Conservation (phyloP, 805 yeast species). For the Saccharomycopsis schoenii region DNA sequence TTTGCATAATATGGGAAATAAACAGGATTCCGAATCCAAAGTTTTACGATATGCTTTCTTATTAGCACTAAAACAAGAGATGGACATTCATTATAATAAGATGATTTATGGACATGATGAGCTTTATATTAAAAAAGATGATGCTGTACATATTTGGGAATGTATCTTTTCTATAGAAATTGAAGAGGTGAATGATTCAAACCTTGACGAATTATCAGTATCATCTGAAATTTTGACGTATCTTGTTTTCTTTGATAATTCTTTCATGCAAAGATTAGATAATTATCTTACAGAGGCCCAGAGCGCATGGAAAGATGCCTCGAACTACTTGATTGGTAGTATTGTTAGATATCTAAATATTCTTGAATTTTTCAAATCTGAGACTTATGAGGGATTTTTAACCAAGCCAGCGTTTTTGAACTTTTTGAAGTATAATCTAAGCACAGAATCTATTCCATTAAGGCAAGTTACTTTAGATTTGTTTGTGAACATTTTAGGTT, state of each 20-base stretch:
- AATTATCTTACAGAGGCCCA: neutral
- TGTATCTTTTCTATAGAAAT: conserved; percentile 2
- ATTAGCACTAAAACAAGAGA: conserved; percentile 25
- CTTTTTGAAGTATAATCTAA: conserved; percentile 22
- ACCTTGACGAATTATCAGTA: conserved; percentile 16
- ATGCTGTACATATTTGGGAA: conserved; percentile 4
- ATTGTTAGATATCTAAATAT: conserved; percentile 7
- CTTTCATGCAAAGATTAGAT: neutral
- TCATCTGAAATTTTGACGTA: conserved; percentile 23
- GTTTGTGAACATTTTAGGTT: conserved; percentile 49
- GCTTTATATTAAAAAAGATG: conserved; percentile 16
- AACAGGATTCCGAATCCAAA: neutral
- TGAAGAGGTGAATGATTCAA: neutral
- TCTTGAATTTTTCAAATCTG: conserved; percentile 19
- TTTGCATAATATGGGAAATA: conserved; percentile 21
- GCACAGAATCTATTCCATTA: conserved; percentile 35
- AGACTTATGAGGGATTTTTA: conserved; percentile 23
- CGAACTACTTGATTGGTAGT: conserved; percentile 8
- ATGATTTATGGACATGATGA: conserved; percentile 21
- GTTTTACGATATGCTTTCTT: conserved; percentile 23
- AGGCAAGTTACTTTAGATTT: conserved; percentile 53
- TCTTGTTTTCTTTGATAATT: conserved; percentile 12
- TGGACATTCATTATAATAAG: conserved; percentile 17
- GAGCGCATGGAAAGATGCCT: neutral
- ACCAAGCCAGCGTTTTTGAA: conserved; percentile 21